Base-by-base conservation (phyloP, 129 eudicot species). In the Arctium lappa region DNA sequence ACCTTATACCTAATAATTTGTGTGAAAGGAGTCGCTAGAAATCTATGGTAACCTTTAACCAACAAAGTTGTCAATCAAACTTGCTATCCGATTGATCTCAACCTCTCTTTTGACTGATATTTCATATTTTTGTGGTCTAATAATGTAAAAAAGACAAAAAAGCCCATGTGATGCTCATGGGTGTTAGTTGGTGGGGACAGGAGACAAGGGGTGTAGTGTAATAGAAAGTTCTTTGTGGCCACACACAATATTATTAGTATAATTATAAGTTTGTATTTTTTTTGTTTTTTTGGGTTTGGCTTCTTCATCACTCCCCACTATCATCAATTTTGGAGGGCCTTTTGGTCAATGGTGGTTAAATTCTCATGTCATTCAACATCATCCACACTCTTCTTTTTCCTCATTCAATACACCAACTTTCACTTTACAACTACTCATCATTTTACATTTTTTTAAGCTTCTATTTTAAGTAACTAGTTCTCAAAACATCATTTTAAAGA, bases 301-400 rank as follows among this genome's bases (percentile, higher is more conserved):
- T 84, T 84, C 87, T 66, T 84, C 63, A 68, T 84, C 80, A 84
- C 84, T 73, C 80, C 72, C 82, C 79, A 83, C 76, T 79, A 73
- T 79, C 83, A 79, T 84, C 75, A 42, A 79, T 65, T 79, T 79
- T 78, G 79, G 79, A 39, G 66, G 63, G 46, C 11, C 42, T 15
- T 72, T 84, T 73, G 80, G 84, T 84, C 87, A 84, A 84, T 73
- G 84, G 80, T 73, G 34, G 87, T 84, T 84, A 79, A 79, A 44
- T 65, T 84, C 72, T 79, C 87, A 73, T 84, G 80, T 84, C 87
- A 84, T 79, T 79, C 75, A 73, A 80, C 87, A 84, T 79, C 87
- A 79, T 84, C 73, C 80, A 65, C 87, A 84, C 80, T 79, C 77
- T 65, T 84, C 80, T 42, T 79, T 79, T 79, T 79, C 79, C 80